Evolutionary conservation across 345 rosid genomes (phyloP), one percentile per base, ranked within the genome.

Genomic region (Passiflora organensis): DNA sequence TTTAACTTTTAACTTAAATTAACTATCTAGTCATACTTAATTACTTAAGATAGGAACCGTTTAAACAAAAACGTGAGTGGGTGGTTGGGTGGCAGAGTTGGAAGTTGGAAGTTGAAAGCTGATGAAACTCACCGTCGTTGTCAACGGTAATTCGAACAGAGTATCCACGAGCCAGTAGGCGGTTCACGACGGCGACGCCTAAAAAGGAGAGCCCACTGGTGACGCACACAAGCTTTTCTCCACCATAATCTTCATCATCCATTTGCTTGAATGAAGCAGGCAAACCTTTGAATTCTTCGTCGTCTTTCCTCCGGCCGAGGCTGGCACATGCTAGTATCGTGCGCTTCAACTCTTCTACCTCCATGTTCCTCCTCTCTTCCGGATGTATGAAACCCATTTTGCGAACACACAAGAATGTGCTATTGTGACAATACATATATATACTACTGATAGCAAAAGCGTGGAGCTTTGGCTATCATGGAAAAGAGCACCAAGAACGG

Each of bases 131-230:
- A 82, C 90, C 96, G 73, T 61, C 72, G 51, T 59, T 81, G 19
- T 80, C 82, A 22, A 88, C 80, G 38, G 79, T 67, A 76, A 88
- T 78, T 21, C 87, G 71, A 8, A 88, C 86, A 14, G 83, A 76
- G 83, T 81, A 85, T 1, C 90, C 83, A 39, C 81, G 87, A 21
- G 71, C 69, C 56, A 88, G 59, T 53, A 88, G 86, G 6, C 73
- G 62, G 48, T 80, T 70, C 42, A 83, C 94, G 62, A 88, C 25
- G 70, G 93, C 86, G 1, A 86, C 70, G 28, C 90, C 94, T 0
- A 85, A 32, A 67, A 73, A 85, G 8, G 96, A 88, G 44, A 79
- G 79, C 4, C 94, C 94, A n/a, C 90, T 81, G 4, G 94, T 88
- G 38, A 88, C 88, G 55, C 86, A 85, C 17, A 85, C 94, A 20